These are phyloP conservation scores for Paulinella micropora DNA, from an alignment of 78 protist species.

Conservation along the genomic window DNA sequence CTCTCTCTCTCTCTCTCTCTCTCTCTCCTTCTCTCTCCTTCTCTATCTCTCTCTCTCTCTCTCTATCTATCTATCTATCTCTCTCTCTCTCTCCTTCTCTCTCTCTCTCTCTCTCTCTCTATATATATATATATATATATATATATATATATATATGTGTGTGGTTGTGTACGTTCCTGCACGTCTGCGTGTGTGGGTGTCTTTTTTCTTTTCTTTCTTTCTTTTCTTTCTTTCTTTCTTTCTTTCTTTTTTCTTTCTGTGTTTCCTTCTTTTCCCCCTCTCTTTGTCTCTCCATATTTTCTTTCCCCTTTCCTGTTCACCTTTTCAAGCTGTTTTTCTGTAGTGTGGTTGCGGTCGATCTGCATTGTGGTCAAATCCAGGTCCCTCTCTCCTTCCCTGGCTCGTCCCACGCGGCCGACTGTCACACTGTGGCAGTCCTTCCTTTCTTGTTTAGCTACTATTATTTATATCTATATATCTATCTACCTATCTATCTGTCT, in stretches of 20 bases:
- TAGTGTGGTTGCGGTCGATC: slow-evolving; percentile 53
- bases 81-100: neutral
- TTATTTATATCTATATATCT: no score
- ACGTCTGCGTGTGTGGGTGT: no score
- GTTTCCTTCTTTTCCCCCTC: no score
- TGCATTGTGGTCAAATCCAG: slow-evolving; percentile 70
- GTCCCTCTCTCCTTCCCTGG: neutral
- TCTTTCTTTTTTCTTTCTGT: no score
- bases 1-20: neutral
- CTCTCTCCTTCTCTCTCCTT: neutral
- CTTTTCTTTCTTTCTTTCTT: no score
- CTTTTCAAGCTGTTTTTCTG: no score
- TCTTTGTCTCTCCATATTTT: no score
- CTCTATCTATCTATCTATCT: neutral
- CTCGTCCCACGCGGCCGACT: neutral
- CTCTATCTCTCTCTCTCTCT: neutral
- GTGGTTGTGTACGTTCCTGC: no score
- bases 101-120: neutral
- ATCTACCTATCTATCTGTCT: no score
- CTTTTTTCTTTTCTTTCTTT: no score
- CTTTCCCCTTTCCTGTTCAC: no score
- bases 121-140: neutral
- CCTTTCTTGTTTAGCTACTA: neutral
- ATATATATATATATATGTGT: neutral
- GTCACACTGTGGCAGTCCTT: neutral